Evolutionary conservation across 2,329 filamentous ascomycete species (phyloP).

Genomic region (Phialocephala sp.): DNA sequence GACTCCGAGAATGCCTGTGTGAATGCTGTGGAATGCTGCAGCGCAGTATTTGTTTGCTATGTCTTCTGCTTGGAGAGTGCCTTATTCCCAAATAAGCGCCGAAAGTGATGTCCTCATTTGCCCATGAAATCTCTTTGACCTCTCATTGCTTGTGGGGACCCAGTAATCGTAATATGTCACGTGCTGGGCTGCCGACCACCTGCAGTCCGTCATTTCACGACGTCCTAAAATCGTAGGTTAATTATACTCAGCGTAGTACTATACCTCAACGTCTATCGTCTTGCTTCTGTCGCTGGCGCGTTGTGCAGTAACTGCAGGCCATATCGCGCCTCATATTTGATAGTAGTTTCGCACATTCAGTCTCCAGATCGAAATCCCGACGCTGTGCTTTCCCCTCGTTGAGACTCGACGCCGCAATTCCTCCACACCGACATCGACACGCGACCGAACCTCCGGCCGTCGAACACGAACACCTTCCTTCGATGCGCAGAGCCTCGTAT

Average conservation of each 20-base stretch:
- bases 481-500: slow-evolving; percentile 27
- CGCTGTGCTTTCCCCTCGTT: slow-evolving; percentile 16
- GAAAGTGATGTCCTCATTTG: background rate
- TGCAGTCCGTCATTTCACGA: background rate
- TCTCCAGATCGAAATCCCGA: slow-evolving; percentile 3
- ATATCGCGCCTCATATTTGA: background rate
- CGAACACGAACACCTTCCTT: slow-evolving; percentile 17
- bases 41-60: background rate
- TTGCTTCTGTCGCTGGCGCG: slow-evolving; percentile 18
- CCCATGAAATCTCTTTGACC: background rate
- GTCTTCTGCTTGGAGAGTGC: background rate
- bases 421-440: slow-evolving; percentile 32
- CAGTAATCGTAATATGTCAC: background rate
- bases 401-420: slow-evolving; percentile 20
- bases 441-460: slow-evolving; percentile 23
- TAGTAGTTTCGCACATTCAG: slow-evolving; percentile 1
- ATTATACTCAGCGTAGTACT: slow-evolving; percentile 3
- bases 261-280: slow-evolving; percentile 9
- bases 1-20: background rate
- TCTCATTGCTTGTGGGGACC: background rate
- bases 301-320: slow-evolving; percentile 9
- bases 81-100: background rate
- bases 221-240: background rate
- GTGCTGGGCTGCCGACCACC: background rate
- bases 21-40: background rate